Conservation (phyloP, 345 rosid species). For the Pistacia vera region DNA sequence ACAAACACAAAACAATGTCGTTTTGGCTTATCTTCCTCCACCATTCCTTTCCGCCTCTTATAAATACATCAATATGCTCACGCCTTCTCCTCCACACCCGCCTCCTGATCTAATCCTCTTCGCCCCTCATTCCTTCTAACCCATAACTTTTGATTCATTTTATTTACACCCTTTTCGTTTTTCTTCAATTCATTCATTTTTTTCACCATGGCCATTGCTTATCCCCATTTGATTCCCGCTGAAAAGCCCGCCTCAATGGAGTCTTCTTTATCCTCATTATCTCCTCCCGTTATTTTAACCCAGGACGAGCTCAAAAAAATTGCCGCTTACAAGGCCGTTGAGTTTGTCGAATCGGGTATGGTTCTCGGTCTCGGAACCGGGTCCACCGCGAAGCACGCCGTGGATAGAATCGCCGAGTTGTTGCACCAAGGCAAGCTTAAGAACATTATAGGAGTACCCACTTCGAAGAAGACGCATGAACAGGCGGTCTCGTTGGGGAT, state of each 20-base stretch:
- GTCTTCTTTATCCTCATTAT: constrained; percentile 7
- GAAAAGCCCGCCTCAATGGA: constrained; percentile 39
- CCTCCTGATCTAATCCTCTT: not conserved
- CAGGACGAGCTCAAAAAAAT: constrained; percentile 82
- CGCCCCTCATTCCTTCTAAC: no score
- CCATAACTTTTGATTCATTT: not conserved
- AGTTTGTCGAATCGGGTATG: constrained; percentile 95
- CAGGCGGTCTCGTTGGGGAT: constrained; percentile 85
- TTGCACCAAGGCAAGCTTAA: constrained; percentile 66
- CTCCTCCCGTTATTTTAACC: constrained; percentile 39
- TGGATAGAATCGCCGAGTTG: constrained; percentile 86
- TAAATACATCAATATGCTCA: not conserved
- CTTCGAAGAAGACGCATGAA: constrained; percentile 70
- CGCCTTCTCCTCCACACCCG: constrained; percentile 1
- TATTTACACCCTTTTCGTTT: not conserved
- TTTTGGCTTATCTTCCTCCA: not conserved
- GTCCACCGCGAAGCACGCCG: constrained; percentile 95
- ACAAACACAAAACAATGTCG: not conserved
- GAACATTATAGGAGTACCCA: constrained; percentile 80
- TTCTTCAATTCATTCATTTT: not conserved
- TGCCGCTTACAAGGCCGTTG: constrained; percentile 93
- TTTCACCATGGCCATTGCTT: constrained; percentile 49
- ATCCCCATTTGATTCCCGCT: constrained; percentile 39
- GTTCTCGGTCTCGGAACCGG: constrained; percentile 96
- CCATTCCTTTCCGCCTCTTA: not conserved